These are phyloP conservation scores for Trichaptum fuscoviolaceum DNA, from an alignment of 768 basidiomycete genomes.

Conservation along the genomic window DNA sequence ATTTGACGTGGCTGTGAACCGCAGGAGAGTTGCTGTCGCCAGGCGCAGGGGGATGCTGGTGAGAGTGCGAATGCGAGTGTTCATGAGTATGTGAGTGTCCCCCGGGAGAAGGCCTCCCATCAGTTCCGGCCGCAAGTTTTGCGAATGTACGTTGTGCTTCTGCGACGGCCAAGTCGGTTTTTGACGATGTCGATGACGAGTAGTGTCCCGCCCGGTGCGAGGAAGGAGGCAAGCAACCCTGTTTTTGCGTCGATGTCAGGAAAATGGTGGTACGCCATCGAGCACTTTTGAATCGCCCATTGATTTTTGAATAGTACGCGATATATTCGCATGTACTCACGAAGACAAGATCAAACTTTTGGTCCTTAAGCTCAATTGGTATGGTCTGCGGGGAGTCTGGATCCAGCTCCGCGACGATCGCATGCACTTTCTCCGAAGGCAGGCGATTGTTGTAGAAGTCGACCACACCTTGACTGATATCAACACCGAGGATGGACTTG, in stretches of 20 bases:
- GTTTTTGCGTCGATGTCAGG: slow-evolving; percentile 45
- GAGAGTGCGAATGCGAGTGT: no score
- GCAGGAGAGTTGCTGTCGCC: slow-evolving; percentile 21
- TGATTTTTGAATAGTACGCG: not conserved
- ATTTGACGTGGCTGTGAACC: slow-evolving; percentile 26
- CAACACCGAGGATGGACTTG: slow-evolving; percentile 14
- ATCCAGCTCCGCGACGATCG: slow-evolving; percentile 47
- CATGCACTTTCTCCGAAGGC: slow-evolving; percentile 58
- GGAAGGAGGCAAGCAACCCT: slow-evolving; percentile 41
- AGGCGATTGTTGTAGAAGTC: slow-evolving; percentile 17
- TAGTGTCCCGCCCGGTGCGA: slow-evolving; percentile 58
- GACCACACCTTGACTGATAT: slow-evolving; percentile 20
- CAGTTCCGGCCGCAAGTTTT: no score
- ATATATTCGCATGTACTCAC: slow-evolving; percentile 52
- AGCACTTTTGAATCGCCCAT: slow-evolving; percentile 39
- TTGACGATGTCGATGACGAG: slow-evolving; percentile 52
- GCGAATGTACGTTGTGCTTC: no score
- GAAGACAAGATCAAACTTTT: slow-evolving; percentile 63
- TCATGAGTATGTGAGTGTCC: no score
- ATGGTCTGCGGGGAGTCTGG: slow-evolving; percentile 24
- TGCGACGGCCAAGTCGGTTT: not conserved
- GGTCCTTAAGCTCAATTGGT: slow-evolving; percentile 38
- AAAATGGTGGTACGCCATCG: slow-evolving; percentile 61
- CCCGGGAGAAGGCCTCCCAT: no score
- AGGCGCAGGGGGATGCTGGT: no score